phyloP scores from a whole-genome alignment of 257 asterid species.

The Nicotiana attenuata region DNA sequence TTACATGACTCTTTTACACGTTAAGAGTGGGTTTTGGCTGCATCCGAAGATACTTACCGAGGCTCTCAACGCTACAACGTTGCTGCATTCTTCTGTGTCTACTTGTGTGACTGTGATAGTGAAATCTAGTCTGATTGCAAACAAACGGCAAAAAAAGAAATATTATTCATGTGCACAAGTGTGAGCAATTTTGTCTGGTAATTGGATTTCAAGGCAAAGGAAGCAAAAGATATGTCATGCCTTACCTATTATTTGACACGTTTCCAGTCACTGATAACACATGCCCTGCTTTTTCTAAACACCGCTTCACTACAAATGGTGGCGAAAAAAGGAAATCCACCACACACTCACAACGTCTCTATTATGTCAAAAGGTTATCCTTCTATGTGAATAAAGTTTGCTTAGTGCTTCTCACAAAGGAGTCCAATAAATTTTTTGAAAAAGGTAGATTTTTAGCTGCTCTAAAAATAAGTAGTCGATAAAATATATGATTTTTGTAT shows the following conservation, averaged over 20 bases:
- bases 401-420: neutral
- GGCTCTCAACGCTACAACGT: neutral
- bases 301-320: neutral
- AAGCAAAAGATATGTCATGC: neutral
- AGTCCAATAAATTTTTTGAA: no score
- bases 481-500: no score
- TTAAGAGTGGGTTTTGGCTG: neutral
- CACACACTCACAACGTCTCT: neutral
- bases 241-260: neutral
- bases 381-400: neutral
- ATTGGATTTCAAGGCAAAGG: neutral
- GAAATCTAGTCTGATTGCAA: neutral
- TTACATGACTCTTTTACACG: neutral
- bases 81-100: neutral
- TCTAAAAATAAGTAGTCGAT: no score
- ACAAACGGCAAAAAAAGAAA: neutral
- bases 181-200: neutral
- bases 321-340: neutral
- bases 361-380: neutral
- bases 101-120: neutral
- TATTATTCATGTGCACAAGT: neutral
- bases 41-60: neutral
- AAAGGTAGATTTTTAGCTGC: no score
- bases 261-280: neutral
- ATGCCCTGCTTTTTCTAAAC: neutral